Evolutionary conservation across 192 early-diverging fungal species (phyloP).

Genomic region (Phlyctochytrium arcticum): DNA sequence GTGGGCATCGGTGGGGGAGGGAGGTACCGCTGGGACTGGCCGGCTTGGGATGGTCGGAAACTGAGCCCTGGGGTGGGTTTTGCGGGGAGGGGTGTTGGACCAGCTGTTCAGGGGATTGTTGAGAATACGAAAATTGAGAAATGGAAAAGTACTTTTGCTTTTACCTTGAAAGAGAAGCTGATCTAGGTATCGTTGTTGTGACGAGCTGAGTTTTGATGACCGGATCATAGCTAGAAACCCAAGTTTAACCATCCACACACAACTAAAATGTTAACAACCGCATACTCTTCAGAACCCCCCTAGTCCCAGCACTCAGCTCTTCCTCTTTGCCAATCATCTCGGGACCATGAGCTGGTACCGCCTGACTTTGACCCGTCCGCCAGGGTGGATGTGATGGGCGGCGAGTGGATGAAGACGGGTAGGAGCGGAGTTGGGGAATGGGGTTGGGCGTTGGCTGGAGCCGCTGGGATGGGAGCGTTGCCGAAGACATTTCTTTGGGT

Average conservation of each 20-base stretch:
- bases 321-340: constrained; percentile 3
- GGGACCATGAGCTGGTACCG: neutral
- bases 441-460: neutral
- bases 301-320: constrained; percentile 31
- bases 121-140: neutral
- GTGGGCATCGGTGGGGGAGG: neutral
- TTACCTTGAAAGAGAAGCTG: constrained; percentile 15
- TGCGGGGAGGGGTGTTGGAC: constrained; percentile 22
- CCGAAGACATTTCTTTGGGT: too few relatives aligned
- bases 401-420: neutral
- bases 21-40: neutral
- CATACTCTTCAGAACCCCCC: constrained; percentile 41
- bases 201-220: constrained; percentile 38
- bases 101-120: neutral
- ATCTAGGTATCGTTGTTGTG: constrained; percentile 40
- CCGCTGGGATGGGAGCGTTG: too few relatives aligned
- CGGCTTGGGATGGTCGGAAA: neutral
- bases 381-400: constrained; percentile 1
- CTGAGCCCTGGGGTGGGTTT: constrained; percentile 13
- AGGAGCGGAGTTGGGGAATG: neutral
- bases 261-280: neutral
- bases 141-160: neutral
- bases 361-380: constrained; percentile 6
- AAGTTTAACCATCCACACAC: neutral
- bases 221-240: constrained; percentile 48